Base-by-base conservation (phyloP, 140 eudicot genomes). In the Stevia rebaudiana region DNA sequence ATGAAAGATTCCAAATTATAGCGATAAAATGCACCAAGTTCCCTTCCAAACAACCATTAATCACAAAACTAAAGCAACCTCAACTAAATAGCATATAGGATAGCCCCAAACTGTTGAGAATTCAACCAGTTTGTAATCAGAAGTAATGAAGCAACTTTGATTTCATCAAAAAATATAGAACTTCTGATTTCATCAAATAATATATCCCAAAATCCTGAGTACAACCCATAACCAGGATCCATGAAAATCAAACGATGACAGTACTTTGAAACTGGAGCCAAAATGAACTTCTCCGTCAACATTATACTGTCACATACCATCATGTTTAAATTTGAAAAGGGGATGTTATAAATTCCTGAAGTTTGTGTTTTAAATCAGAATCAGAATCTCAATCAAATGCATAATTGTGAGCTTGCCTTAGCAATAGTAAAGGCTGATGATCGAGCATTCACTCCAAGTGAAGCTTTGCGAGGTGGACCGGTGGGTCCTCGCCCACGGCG, bases 391-490 rank as follows among this genome's bases (percentile, higher is more conserved):
- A 39, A 83, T 56, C 68, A 75, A 79, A 78, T 68, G 81, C 80
- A 83, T 75, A 78, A 82, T 74, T 77, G 72, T 43, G 84, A 67
- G 95, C 97, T 90, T 90, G 97, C 97, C 97, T 90, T 90, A 76
- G 94, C 90, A 82, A 87, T 87, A 11, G 87, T 68, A 39, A 5
- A 69, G 71, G 83, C 74, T 57, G 91, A 80, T 22, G 90, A 82
- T 54, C 82, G 83, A 82, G 81, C 77, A 78, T 78, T 84, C 58
- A 90, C 81, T 64, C 95, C 77, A 11, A 82, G 87, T n/a, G 84
- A 77, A 47, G 74, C 86, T 65, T 87, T 73, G 46, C 85, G 79
- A 81, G 86, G 86, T 55, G 65, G 79, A 59, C 86, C 90, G 52
- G 77, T 52, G 65, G 81, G 71, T 70, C 92, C 91, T 63, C 96